Conservation (phyloP, 768 basidiomycete species). For the Pleurotus citrinopileatus region DNA sequence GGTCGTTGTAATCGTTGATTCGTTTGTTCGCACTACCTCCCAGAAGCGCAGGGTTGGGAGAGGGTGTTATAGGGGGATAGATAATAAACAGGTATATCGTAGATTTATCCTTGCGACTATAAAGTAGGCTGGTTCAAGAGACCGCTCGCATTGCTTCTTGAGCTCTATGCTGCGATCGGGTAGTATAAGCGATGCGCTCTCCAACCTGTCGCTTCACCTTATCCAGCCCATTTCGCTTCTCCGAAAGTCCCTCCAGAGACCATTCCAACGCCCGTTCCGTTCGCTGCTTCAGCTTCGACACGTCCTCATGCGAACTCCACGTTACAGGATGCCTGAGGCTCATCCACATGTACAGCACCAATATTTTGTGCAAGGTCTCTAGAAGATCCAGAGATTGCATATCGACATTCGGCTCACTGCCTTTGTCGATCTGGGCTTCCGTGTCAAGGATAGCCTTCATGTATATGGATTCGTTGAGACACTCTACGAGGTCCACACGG, state of each 20-base stretch:
- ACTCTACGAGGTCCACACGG: conserved; percentile 38
- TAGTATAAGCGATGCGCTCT: neutral
- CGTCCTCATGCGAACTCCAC: conserved; percentile 56
- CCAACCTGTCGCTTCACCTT: neutral
- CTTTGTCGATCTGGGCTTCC: conserved; percentile 20
- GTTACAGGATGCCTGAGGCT: conserved; percentile 64
- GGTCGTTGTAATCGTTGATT: too few relatives aligned
- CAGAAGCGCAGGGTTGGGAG: too few relatives aligned
- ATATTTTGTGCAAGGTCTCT: conserved; percentile 74
- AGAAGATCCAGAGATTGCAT: conserved; percentile 31
- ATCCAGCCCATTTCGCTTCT: neutral
- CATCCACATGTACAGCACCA: conserved; percentile 86
- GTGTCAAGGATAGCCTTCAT: conserved; percentile 39
- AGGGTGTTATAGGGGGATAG: too few relatives aligned
- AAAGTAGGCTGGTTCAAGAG: too few relatives aligned
- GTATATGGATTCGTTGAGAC: conserved; percentile 34
- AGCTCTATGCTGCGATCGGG: too few relatives aligned
- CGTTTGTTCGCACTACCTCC: too few relatives aligned
- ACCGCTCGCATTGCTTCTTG: too few relatives aligned
- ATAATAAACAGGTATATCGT: too few relatives aligned
- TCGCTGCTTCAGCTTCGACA: conserved; percentile 51
- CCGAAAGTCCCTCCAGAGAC: conserved; percentile 44
- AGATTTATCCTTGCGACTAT: too few relatives aligned
- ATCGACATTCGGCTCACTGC: conserved; percentile 9
- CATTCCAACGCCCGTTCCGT: conserved; percentile 70